Conservation (phyloP, 2,329 filamentous ascomycete genomes). For the Epichloe festucae region DNA sequence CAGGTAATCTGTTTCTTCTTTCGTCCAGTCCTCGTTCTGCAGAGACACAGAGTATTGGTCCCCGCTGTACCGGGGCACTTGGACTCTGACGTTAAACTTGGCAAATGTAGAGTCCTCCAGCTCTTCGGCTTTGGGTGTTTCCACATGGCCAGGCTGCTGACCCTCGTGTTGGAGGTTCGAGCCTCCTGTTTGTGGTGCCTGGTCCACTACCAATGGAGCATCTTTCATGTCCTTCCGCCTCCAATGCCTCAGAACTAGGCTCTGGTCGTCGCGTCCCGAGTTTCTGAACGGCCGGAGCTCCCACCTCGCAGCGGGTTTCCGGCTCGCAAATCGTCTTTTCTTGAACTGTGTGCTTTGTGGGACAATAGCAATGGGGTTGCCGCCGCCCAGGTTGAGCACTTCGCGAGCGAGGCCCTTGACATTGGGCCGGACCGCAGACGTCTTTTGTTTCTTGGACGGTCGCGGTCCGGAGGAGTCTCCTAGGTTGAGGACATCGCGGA, state of each 20-base stretch:
- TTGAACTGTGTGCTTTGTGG: slow-evolving; percentile 47
- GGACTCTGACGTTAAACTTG: slow-evolving; percentile 76
- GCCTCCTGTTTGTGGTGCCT: background rate
- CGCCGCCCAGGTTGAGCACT: slow-evolving; percentile 51
- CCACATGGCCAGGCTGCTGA: background rate
- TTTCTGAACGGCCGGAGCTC: slow-evolving; percentile 62
- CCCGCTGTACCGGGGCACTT: slow-evolving; percentile 70
- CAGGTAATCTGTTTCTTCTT: slow-evolving; percentile 88
- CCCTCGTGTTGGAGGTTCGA: slow-evolving; percentile 16
- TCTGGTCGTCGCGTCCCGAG: slow-evolving; percentile 56
- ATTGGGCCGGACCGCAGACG: slow-evolving; percentile 44
- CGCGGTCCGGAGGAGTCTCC: slow-evolving; percentile 42
- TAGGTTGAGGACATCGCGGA: slow-evolving; percentile 80
- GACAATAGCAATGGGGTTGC: slow-evolving; percentile 55
- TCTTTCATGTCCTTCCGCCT: slow-evolving; percentile 42
- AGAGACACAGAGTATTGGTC: slow-evolving; percentile 73
- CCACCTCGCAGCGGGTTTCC: slow-evolving; percentile 49
- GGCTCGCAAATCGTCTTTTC: slow-evolving; percentile 40
- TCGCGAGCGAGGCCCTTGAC: slow-evolving; percentile 53
- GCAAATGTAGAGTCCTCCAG: slow-evolving; percentile 56
- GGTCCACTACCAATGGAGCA: slow-evolving; percentile 8
- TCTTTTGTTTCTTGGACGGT: slow-evolving; percentile 64
- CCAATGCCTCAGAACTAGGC: slow-evolving; percentile 68
- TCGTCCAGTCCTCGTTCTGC: slow-evolving; percentile 67
- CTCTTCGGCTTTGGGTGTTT: slow-evolving; percentile 14